These are phyloP conservation scores for Phyllosticta ampelicida DNA, from an alignment of 2,329 filamentous ascomycete genomes.

Conservation along the genomic window DNA sequence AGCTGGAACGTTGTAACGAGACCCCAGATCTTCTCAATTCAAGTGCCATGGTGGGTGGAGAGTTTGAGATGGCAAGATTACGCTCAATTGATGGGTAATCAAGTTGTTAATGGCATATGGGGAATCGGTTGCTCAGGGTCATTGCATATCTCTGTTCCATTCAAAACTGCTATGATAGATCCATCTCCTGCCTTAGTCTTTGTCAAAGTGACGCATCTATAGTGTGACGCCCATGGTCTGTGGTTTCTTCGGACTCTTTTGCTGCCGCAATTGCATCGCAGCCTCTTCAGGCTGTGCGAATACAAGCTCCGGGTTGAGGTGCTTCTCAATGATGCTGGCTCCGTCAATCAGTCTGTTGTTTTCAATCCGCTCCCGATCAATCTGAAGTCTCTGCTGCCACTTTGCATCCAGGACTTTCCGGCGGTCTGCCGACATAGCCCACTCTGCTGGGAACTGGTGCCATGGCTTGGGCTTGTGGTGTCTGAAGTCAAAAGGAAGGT, in stretches of 20 bases:
- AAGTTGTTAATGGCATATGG: background rate
- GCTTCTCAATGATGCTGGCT: slow-evolving; percentile 26
- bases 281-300: background rate
- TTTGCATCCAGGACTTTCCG: slow-evolving; percentile 52
- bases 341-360: slow-evolving; percentile 48
- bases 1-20: background rate
- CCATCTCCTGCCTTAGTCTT: background rate
- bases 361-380: slow-evolving; percentile 46
- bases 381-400: slow-evolving; percentile 41
- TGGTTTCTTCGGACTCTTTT: background rate
- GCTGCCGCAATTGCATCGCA: background rate
- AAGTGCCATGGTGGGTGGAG: background rate
- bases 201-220: background rate
- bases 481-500: slow-evolving; percentile 79
- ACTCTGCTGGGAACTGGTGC: slow-evolving; percentile 67
- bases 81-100: background rate
- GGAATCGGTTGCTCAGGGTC: background rate
- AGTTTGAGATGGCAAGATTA: background rate
- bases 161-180: background rate
- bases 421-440: slow-evolving; percentile 66
- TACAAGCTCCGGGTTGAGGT: background rate
- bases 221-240: background rate
- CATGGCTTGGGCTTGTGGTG: slow-evolving; percentile 63
- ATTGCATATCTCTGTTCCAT: background rate
- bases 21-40: background rate